Base-by-base conservation (phyloP, 371 early-diverging fungal species). In the Saksenaea oblongispora region DNA sequence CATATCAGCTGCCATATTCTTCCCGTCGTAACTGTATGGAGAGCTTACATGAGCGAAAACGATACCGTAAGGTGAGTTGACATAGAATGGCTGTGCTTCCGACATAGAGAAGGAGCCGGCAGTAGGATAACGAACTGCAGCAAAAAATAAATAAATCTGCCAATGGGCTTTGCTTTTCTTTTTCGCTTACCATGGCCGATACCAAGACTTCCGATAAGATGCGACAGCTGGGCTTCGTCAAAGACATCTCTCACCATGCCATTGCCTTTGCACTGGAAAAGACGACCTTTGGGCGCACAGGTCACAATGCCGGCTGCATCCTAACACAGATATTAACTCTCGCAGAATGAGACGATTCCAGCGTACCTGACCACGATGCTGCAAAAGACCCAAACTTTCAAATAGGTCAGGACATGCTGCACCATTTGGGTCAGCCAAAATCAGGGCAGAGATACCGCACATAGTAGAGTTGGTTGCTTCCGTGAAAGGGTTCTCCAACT, bases 261-360 rank as follows among this genome's bases (percentile, higher is more conserved):
- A 72, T 95, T 98, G 62, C 94, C 96, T 78, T 98, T 98, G 83
- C 95, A 93, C 79, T 98, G 98, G 82, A 92, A 96, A 62, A 98
- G 85, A 37, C 98, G 91, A 56, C 98, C 98, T 74, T 95, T 92
- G 51, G 87, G 80, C 28, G 94, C 98, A 74, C 95, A 97, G n/a
- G 98, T 98, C 36, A 97, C 89, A 64, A 98, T 97, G 59, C 98
- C 98, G 15, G 98, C 98, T 27, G 98, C 97, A 84, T 98, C 98
- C 97, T 98, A 74, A 15, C n/a, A 11, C n/a, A 44, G 35, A 26
- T 58, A 1, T 31, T 57, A 47, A 28, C n/a, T 54, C 34, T 27
- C n/a, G 67, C 5, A 51, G 22, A 22, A 17, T 37, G 54, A 31
- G 27, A 10, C 9, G 58, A 37, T 35, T 34, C 22, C 8, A 53